Evolutionary conservation across 1,139 yeast species (phyloP), one percentile per base, ranked within the genome.

Genomic region (Geotrichum klebahnii): DNA sequence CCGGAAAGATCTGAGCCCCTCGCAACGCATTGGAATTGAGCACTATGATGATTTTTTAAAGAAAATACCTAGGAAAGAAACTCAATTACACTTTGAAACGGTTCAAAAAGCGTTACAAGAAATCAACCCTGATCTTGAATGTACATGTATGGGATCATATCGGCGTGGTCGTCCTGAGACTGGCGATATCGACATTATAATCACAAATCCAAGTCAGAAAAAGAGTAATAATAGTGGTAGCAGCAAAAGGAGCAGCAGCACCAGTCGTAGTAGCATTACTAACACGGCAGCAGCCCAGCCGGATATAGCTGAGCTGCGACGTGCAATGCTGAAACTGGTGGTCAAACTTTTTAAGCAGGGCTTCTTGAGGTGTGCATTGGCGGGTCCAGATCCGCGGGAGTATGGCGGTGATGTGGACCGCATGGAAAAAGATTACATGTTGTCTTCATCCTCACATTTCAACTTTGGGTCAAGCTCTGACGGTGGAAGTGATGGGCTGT

Each of bases 161-260:
- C 66, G 78, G 32, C 70, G 86, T 22, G 83, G 81, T 1, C 62
- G 68, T 9, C 53, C 58, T 1, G 62, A 59, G 3, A 77, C 80
- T 56, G 84, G 84, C 4, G 87, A 81, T 59, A 72, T 81, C 44
- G 87, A 81, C 61, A 67, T 80, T 39, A 64, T 81, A 24, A 56
- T 81, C n/a, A 76, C 77, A 35, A 73, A 73, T 40, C 48, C 24
- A 20, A n/a, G 17, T 42, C 33, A 54, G 43, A 9, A 56, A 40
- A 5, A 46, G 44, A 6, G 16, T 8, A 10, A 26, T 26, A 8
- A 26, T 26, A 26, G 9, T 10, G 10, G 29, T 26, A 10, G 10
- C 10, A 38, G 33, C 37, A 58, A 64, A 26, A 63, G 59, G n/a
- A 64, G 69, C 22, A 66, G n/a, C n/a, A n/a, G n/a, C n/a, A n/a